Percentiles rank a stretch among this genome's conserved stretches.
Conservation (phyloP, 1,139 yeast species). For the Geotrichum histeridarum region DNA sequence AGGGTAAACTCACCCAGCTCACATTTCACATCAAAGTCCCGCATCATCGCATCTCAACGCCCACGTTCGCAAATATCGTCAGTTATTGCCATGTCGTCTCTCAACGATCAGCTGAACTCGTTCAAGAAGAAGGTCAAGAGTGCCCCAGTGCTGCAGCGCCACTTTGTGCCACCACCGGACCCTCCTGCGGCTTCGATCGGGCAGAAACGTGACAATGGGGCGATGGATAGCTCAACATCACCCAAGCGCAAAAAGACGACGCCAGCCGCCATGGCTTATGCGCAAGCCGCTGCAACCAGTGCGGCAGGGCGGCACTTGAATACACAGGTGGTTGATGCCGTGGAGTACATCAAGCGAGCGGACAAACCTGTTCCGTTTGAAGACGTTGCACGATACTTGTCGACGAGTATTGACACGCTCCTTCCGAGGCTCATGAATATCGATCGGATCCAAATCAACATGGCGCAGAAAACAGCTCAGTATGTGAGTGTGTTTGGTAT, state of each 20-base stretch:
- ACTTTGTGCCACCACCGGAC: slow-evolving; percentile 27
- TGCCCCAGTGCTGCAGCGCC: slow-evolving; percentile 48
- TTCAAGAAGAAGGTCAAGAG: slow-evolving; percentile 55
- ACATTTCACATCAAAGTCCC: no score
- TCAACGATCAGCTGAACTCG: slow-evolving; percentile 50
- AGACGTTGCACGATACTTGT: slow-evolving; percentile 56
- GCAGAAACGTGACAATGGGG: slow-evolving; percentile 23
- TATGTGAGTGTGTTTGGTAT: slow-evolving; percentile 88
- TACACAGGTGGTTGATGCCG: slow-evolving; percentile 79
- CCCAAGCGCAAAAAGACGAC: slow-evolving; percentile 17
- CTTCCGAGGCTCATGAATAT: slow-evolving; percentile 67
- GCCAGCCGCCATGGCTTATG: slow-evolving; percentile 7
- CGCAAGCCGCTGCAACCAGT: slow-evolving; percentile 32
- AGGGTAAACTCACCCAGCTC: no score
- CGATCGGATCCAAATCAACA: slow-evolving; percentile 53
- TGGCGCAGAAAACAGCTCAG: slow-evolving; percentile 58
- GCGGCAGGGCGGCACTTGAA: slow-evolving; percentile 61
- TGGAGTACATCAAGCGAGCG: slow-evolving; percentile 68
- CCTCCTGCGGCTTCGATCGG: slow-evolving; percentile 21
- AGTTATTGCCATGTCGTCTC: slow-evolving; percentile 30
- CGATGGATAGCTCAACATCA: slow-evolving; percentile 22
- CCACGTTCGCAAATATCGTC: no score
- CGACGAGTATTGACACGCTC: slow-evolving; percentile 41
- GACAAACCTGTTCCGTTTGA: slow-evolving; percentile 64
- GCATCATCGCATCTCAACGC: no score